Evolutionary conservation across 345 rosid genomes (phyloP).

Genomic region (Trapa incisa): DNA sequence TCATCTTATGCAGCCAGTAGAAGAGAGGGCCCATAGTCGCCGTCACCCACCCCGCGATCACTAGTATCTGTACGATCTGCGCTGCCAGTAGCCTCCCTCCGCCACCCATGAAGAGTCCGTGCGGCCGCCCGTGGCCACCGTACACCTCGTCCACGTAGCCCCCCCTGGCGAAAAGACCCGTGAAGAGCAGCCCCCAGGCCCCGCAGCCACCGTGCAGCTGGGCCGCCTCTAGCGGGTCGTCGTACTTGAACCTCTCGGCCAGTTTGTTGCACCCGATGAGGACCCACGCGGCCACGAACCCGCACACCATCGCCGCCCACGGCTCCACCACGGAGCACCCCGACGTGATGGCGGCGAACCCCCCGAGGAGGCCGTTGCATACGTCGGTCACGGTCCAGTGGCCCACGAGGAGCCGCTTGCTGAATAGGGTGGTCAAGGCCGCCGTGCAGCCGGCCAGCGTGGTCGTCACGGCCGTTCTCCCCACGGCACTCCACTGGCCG

Average conservation of each 20-base stretch:
- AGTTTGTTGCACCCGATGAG: slow-evolving; percentile 39
- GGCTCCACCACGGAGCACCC: slow-evolving; percentile 49
- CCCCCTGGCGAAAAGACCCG: slow-evolving; percentile 31
- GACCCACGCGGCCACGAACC: slow-evolving; percentile 37
- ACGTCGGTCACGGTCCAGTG: slow-evolving; percentile 16
- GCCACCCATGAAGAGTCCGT: slow-evolving; percentile 16
- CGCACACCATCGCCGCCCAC: slow-evolving; percentile 46
- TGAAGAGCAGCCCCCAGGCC: slow-evolving; percentile 45
- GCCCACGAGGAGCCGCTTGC: slow-evolving; percentile 13
- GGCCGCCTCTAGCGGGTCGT: slow-evolving; percentile 48
- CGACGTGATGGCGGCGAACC: slow-evolving; percentile 28
- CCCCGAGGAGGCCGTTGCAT: slow-evolving; percentile 16
- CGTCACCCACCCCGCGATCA: slow-evolving; percentile 11
- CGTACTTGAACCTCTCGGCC: slow-evolving; percentile 30
- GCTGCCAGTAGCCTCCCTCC: slow-evolving; percentile 13
- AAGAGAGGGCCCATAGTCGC: slow-evolving; percentile 16
- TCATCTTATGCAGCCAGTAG: slow-evolving; percentile 11
- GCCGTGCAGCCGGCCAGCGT: slow-evolving; percentile 16
- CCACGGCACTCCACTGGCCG: slow-evolving; percentile 23
- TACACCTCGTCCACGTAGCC: slow-evolving; percentile 30
- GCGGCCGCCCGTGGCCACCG: slow-evolving; percentile 8
- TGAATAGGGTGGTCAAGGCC: slow-evolving; percentile 12
- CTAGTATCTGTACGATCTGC: slow-evolving; percentile 12
- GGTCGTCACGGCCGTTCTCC: slow-evolving; percentile 13
- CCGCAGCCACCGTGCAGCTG: slow-evolving; percentile 57